A percentile compares a stretch with the other conserved stretches of the same genome.
Evolutionary conservation across 163 green algal species (phyloP).

Genomic region (Prototheca wickerhamii): DNA sequence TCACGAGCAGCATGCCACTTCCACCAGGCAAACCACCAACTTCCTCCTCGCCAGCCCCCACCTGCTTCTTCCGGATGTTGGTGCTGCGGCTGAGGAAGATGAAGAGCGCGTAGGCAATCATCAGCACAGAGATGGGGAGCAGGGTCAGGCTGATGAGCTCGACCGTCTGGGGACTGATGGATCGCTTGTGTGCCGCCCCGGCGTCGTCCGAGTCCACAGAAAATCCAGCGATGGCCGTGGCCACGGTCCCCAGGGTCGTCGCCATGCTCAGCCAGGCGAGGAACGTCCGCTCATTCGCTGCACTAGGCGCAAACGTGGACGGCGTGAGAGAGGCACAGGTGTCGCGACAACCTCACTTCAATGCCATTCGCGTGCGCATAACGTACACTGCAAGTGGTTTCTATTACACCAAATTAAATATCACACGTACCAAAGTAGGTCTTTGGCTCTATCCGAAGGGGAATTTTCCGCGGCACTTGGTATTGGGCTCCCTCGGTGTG

Average conservation of each 20-base stretch:
- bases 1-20: neutral
- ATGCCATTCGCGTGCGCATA: no score
- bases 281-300: constrained; percentile 80
- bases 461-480: constrained; percentile 67
- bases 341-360: neutral
- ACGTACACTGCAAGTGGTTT: no score
- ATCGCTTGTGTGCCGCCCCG: constrained; percentile 2
- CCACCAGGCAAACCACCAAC: no score
- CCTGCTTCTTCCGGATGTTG: constrained; percentile 73
- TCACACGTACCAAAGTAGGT: constrained; percentile 67
- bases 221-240: constrained; percentile 67
- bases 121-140: constrained; percentile 64
- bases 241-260: constrained; percentile 70
- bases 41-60: constrained; percentile 4
- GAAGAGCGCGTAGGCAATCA: constrained; percentile 73
- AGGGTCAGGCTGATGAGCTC: constrained; percentile 66
- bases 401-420: no score
- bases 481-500: constrained; percentile 33
- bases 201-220: constrained; percentile 25
- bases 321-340: neutral
- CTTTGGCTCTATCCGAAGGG: constrained; percentile 80
- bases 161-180: constrained; percentile 61
- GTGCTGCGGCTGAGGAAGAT: constrained; percentile 64
- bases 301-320: neutral
- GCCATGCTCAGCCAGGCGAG: constrained; percentile 79